Evolutionary conservation across 2,329 filamentous ascomycete genomes (phyloP).

Genomic region (Aulographum hederae): DNA sequence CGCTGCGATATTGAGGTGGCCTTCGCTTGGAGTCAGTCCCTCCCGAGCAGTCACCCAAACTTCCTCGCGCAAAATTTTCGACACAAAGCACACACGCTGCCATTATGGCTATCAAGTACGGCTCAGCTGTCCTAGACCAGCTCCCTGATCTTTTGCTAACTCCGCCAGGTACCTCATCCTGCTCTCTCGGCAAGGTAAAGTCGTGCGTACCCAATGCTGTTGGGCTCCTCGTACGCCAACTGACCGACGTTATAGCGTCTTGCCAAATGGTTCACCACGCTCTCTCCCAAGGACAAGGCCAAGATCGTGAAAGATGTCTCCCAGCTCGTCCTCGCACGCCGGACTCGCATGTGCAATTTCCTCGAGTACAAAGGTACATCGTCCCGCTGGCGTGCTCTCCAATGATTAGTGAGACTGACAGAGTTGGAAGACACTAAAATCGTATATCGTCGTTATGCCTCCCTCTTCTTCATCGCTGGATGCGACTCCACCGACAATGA

Average conservation of each 20-base stretch:
- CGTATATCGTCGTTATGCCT: conserved; percentile 95
- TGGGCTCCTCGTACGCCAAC: conserved; percentile 13
- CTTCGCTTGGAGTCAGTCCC: no score
- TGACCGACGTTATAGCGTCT: conserved; percentile 49
- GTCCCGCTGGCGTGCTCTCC: neutral
- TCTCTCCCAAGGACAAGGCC: conserved; percentile 95
- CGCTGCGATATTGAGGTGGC: no score
- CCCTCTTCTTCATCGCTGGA: conserved; percentile 97
- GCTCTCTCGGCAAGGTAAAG: conserved; percentile 96
- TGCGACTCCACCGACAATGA: conserved; percentile 97
- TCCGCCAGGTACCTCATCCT: conserved; percentile 75
- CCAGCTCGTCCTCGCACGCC: conserved; percentile 83
- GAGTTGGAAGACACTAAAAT: conserved; percentile 70
- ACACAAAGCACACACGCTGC: no score
- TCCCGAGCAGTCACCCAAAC: no score
- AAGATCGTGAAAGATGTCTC: conserved; percentile 99
- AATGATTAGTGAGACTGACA: conserved; percentile 10
- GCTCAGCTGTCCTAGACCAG: neutral
- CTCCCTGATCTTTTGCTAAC: neutral
- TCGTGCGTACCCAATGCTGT: conserved; percentile 44
- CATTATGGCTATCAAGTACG: conserved; percentile 1
- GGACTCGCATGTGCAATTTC: conserved; percentile 99
- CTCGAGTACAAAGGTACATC: conserved; percentile 86
- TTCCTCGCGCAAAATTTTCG: no score
- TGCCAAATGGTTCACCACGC: conserved; percentile 97